Conservation (phyloP, 176 grass and related monocot species). For the Avena insularis region DNA sequence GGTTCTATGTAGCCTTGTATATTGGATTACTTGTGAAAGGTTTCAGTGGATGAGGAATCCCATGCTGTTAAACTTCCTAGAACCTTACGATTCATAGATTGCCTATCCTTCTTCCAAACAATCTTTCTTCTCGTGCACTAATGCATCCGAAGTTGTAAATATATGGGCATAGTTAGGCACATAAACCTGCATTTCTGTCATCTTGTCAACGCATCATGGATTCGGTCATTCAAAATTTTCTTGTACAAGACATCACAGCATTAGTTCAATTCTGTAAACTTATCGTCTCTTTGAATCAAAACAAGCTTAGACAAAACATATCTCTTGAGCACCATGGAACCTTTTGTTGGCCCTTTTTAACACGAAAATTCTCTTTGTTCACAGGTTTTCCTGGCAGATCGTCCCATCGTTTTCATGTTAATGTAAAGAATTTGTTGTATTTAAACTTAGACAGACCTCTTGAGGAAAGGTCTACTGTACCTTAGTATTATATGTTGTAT, state of each 20-base stretch:
- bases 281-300: background rate
- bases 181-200: background rate
- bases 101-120: background rate
- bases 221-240: background rate
- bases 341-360: background rate
- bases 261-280: background rate
- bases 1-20: background rate
- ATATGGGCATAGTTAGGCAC: background rate
- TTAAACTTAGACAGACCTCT: constrained; percentile 34
- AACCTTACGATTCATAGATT: background rate
- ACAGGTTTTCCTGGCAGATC: constrained; percentile 48
- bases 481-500: constrained; percentile 43
- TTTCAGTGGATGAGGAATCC: background rate
- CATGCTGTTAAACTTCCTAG: background rate
- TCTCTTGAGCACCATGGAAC: background rate
- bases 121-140: background rate
- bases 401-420: constrained; percentile 38
- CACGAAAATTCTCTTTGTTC: background rate
- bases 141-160: constrained; percentile 2
- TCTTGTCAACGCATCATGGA: background rate
- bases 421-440: constrained; percentile 68
- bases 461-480: constrained; percentile 43
- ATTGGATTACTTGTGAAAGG: background rate
- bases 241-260: background rate
- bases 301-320: background rate